Percentiles rank a stretch among this genome's conserved stretches.
Conservation (phyloP, 352 stramenopile genomes). For the Sclerospora graminicola region DNA sequence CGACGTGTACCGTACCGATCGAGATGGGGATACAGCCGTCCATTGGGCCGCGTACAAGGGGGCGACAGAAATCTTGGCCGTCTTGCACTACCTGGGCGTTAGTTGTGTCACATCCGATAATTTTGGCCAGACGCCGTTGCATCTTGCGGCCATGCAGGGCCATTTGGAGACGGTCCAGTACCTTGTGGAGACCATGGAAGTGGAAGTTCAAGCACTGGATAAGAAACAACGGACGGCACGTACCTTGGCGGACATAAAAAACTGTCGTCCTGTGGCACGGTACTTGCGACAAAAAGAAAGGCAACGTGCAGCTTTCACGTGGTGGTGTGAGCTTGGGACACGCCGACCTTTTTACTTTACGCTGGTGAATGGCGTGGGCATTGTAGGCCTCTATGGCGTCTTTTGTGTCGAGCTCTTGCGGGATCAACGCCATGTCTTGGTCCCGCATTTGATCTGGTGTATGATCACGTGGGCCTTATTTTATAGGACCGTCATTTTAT, state of each 20-base stretch:
- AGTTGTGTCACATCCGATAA: constrained; percentile 48
- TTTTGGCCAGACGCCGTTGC: constrained; percentile 75
- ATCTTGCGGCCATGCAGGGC: constrained; percentile 71
- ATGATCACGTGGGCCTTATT: constrained; percentile 55
- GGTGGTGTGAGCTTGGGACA: constrained; percentile 43
- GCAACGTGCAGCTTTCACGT: constrained; percentile 27
- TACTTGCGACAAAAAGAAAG: constrained; percentile 38
- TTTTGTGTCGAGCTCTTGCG: constrained; percentile 48
- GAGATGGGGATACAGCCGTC: constrained; percentile 63
- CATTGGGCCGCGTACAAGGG: constrained; percentile 85
- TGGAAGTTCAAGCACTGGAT: constrained; percentile 38
- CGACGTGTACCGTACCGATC: constrained; percentile 54
- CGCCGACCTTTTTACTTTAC: constrained; percentile 62
- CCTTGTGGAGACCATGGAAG: constrained; percentile 70
- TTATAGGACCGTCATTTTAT: no score
- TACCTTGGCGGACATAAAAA: constrained; percentile 51
- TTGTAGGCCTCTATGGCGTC: constrained; percentile 31
- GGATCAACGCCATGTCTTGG: constrained; percentile 41
- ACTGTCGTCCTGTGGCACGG: constrained; percentile 33
- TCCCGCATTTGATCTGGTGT: constrained; percentile 55
- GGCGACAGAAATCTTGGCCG: constrained; percentile 65
- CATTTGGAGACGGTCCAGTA: constrained; percentile 65
- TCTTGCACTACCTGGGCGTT: constrained; percentile 75
- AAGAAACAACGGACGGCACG: constrained; percentile 42
- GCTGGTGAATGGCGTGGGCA: constrained; percentile 36